phyloP scores from a whole-genome alignment of 441 rosid genomes.

The Syzygium malaccense region DNA sequence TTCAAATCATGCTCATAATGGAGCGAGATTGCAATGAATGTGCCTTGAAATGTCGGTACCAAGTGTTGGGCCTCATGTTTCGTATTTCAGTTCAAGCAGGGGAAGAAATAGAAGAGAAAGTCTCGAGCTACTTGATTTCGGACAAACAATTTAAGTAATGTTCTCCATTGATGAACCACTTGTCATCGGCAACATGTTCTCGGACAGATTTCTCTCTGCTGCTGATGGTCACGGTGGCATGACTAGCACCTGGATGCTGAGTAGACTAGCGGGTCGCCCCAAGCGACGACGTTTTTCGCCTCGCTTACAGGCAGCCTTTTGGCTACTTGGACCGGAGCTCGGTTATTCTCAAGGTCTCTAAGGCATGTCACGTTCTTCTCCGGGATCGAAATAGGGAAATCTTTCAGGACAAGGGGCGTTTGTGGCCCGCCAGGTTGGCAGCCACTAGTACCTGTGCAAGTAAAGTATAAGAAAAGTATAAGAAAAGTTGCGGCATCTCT shows the following conservation, averaged over 20 bases:
- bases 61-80: not conserved
- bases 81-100: too few species aligned
- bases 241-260: conserved; percentile 72
- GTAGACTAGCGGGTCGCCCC: conserved; percentile 85
- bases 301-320: conserved; percentile 55
- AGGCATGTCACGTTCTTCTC: conserved; percentile 73
- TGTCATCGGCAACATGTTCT: conserved; percentile 44
- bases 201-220: conserved; percentile 29
- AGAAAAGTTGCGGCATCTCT: not conserved
- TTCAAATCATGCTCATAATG: too few species aligned
- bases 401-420: conserved; percentile 66
- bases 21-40: not conserved
- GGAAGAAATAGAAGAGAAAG: too few species aligned
- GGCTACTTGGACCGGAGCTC: conserved; percentile 63
- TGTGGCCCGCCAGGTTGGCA: conserved; percentile 80
- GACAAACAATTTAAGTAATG: too few species aligned
- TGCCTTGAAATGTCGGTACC: too few species aligned
- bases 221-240: conserved; percentile 37
- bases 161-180: conserved; percentile 21
- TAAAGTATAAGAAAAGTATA: too few species aligned
- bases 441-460: conserved; percentile 45
- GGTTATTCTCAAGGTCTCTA: conserved; percentile 64
- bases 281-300: conserved; percentile 56
- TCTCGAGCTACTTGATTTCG: too few species aligned
- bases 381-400: conserved; percentile 73